phyloP scores from a whole-genome alignment of 768 basidiomycete genomes.

The Tulasnella sp. region DNA sequence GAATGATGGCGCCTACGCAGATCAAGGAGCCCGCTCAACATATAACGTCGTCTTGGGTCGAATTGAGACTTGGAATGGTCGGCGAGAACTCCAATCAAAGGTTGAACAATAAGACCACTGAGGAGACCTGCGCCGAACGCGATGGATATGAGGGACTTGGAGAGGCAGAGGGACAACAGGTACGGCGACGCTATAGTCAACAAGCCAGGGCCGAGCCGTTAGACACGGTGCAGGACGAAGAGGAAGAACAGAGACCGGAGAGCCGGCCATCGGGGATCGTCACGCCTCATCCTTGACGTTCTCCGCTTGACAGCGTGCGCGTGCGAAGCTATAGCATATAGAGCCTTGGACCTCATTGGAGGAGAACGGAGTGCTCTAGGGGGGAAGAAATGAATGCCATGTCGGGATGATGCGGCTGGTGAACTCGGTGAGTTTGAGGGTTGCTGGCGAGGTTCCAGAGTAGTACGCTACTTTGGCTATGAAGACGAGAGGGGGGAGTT shows the following conservation, averaged over 20 bases:
- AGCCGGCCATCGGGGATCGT: constrained; percentile 20
- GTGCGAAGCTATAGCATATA: no score
- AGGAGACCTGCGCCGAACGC: constrained; percentile 92
- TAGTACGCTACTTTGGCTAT: no score
- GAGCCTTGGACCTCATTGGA: no score
- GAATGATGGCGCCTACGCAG: constrained; percentile 68
- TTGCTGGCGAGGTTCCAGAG: no score
- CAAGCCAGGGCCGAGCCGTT: not conserved
- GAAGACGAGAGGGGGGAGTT: no score
- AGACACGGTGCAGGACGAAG: constrained; percentile 40
- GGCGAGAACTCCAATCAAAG: constrained; percentile 81
- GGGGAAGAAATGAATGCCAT: no score
- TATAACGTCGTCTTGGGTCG: constrained; percentile 83
- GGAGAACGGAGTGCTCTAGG: no score
- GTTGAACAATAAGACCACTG: constrained; percentile 87
- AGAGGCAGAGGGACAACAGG: constrained; percentile 79
- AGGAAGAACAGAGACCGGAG: constrained; percentile 14
- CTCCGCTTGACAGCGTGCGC: no score
- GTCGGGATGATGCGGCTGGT: no score
- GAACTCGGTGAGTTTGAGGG: no score
- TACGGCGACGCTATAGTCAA: constrained; percentile 64
- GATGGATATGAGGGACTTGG: constrained; percentile 80
- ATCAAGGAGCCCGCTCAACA: constrained; percentile 64
- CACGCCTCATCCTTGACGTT: constrained; percentile 42
- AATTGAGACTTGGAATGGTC: constrained; percentile 80